Evolutionary conservation across 306 rosid genomes (phyloP).

Genomic region (Glycyrrhiza uralensis): DNA sequence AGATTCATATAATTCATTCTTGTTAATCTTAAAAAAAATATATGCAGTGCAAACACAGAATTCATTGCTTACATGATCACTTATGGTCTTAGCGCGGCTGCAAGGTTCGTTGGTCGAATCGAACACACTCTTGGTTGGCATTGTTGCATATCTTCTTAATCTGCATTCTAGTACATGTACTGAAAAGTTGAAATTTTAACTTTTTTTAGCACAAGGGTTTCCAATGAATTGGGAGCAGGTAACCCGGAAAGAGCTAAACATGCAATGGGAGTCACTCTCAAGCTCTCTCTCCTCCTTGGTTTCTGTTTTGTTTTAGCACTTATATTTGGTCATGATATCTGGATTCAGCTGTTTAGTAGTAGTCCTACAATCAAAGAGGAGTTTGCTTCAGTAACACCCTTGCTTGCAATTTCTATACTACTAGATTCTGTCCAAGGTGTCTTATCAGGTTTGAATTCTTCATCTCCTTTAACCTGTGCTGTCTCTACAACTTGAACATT

Average conservation of each 20-base stretch:
- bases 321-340: slow-evolving; percentile 48
- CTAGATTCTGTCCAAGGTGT: slow-evolving; percentile 74
- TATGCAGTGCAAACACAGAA: slow-evolving; percentile 64
- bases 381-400: slow-evolving; percentile 75
- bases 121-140: not conserved
- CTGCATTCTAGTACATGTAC: not conserved
- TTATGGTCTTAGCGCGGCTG: slow-evolving; percentile 82
- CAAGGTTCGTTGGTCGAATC: slow-evolving; percentile 47
- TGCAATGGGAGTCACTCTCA: slow-evolving; percentile 70
- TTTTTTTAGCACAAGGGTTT: slow-evolving; percentile 71
- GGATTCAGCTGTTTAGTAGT: slow-evolving; percentile 62
- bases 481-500: not conserved
- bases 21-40: not conserved
- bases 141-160: not conserved
- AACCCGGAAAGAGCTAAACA: slow-evolving; percentile 51
- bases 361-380: slow-evolving; percentile 36
- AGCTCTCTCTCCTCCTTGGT: slow-evolving; percentile 65
- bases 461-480: not conserved
- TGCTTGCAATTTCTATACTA: slow-evolving; percentile 61
- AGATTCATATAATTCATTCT: not conserved
- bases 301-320: slow-evolving; percentile 44
- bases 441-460: slow-evolving; percentile 61
- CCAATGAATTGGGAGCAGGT: slow-evolving; percentile 86
- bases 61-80: slow-evolving; percentile 61
- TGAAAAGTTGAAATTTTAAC: not conserved